Conservation (phyloP, 1,284 basidiomycete genomes). For the Cystobasidiaceae sp. region DNA sequence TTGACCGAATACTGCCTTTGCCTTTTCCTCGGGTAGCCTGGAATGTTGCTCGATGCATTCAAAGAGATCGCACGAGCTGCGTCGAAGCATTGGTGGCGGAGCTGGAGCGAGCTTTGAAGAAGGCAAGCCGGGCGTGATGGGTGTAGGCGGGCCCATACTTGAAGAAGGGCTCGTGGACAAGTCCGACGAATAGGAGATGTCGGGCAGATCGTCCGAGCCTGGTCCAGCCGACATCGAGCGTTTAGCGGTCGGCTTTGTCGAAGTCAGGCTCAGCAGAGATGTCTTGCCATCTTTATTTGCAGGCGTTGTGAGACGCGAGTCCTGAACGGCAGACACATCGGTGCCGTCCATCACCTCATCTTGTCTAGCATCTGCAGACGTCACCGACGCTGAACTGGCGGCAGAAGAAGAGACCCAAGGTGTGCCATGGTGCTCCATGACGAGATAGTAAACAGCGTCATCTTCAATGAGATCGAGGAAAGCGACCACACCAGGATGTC, state of each 20-base stretch:
- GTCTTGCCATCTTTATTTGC: no score
- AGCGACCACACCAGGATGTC: constrained; percentile 73
- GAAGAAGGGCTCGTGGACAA: constrained; percentile 19
- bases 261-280: no score
- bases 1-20: constrained; percentile 76
- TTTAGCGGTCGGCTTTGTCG: no score
- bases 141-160: constrained; percentile 24
- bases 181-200: constrained; percentile 21
- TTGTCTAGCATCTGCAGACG: no score
- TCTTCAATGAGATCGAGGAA: constrained; percentile 82
- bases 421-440: constrained; percentile 85
- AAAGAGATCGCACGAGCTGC: constrained; percentile 82
- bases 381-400: neutral
- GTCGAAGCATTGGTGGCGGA: constrained; percentile 59
- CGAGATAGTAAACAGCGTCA: constrained; percentile 74
- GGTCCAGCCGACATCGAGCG: no score
- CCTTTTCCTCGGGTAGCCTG: constrained; percentile 68
- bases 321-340: no score
- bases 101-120: constrained; percentile 17
- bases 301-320: no score
- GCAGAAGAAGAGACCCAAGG: constrained; percentile 72
- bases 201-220: constrained; percentile 5
- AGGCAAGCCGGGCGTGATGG: neutral
- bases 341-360: no score
- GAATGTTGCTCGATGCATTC: constrained; percentile 88